These are phyloP conservation scores for Typha latifolia DNA, from an alignment of 176 grass and related monocot species.

Conservation along the genomic window DNA sequence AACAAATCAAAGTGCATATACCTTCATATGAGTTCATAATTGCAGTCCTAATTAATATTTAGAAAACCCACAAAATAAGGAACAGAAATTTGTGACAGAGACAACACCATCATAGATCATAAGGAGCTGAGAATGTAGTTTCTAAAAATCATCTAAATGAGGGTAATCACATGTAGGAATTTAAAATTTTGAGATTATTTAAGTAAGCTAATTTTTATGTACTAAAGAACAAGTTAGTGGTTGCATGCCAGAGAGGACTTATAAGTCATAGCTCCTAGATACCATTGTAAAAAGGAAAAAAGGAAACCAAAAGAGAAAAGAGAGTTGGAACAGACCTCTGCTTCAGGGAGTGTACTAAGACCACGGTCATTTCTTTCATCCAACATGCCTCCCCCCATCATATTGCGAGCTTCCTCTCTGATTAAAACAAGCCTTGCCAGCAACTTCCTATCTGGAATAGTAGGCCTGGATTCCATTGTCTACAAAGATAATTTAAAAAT, in stretches of 20 bases:
- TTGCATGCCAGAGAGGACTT: neutral
- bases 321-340: constrained; percentile 48
- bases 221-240: neutral
- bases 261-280: neutral
- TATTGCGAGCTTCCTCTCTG: constrained; percentile 80
- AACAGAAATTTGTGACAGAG: too few species aligned
- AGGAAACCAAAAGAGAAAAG: neutral
- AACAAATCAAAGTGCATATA: too few species aligned
- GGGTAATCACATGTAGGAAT: too few species aligned
- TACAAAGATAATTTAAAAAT: constrained; percentile 16
- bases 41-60: too few species aligned
- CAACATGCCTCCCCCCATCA: constrained; percentile 95
- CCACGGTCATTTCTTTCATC: constrained; percentile 96
- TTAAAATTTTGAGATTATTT: neutral
- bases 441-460: constrained; percentile 68
- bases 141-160: too few species aligned
- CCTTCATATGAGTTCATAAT: too few species aligned
- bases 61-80: too few species aligned
- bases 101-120: too few species aligned
- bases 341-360: constrained; percentile 67
- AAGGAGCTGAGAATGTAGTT: too few species aligned
- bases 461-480: constrained; percentile 77
- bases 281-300: neutral
- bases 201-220: neutral
- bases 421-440: constrained; percentile 80